Evolutionary conservation across 139 green algal species (phyloP), one percentile per base, ranked within the genome.

Genomic region (Chlamydomonas asymmetrica): DNA sequence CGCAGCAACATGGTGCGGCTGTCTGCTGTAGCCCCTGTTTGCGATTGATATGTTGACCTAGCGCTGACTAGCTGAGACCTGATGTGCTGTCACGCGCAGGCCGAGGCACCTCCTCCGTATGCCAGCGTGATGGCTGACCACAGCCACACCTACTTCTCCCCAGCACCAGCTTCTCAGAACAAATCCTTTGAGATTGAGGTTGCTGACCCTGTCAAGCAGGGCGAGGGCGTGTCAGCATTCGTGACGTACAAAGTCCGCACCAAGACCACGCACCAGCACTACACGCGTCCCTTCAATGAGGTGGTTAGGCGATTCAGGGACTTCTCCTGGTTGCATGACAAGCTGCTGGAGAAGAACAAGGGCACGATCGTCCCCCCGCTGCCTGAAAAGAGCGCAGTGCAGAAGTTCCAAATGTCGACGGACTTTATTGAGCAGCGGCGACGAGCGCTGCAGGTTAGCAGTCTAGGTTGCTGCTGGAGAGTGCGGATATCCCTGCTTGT

Each of bases 391-490:
- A 96, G 88, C 29, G 91, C 91, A 9, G 88, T 98, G 41, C 88
- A 93, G 69, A 98, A 98, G 81, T 97, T 95, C 66, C 88, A 93
- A 62, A 95, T 96, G 90, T 89, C 82, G 20, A 82, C 76, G 5
- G 91, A 97, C 25, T 99, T 99, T 83, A 94, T 98, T n/a, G 94
- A 98, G 76, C 49, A 82, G 61, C 80, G 95, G 23, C 82, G 94
- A 22, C 66, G 80, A 0, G 93, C 91, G 1, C 84, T 99, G 66
- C 76, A 94, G 73, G 80, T 92, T n/a, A n/a, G n/a, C n/a, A n/a
- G n/a, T n/a, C n/a, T n/a, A n/a, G n/a, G n/a, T n/a, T n/a, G n/a
- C n/a, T n/a, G n/a, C n/a, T n/a, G n/a, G n/a, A n/a, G n/a, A n/a
- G n/a, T n/a, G n/a, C n/a, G n/a, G n/a, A n/a, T n/a, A n/a, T n/a